phyloP scores from a whole-genome alignment of 2,329 filamentous ascomycete genomes.

The Colletotrichum navitas region DNA sequence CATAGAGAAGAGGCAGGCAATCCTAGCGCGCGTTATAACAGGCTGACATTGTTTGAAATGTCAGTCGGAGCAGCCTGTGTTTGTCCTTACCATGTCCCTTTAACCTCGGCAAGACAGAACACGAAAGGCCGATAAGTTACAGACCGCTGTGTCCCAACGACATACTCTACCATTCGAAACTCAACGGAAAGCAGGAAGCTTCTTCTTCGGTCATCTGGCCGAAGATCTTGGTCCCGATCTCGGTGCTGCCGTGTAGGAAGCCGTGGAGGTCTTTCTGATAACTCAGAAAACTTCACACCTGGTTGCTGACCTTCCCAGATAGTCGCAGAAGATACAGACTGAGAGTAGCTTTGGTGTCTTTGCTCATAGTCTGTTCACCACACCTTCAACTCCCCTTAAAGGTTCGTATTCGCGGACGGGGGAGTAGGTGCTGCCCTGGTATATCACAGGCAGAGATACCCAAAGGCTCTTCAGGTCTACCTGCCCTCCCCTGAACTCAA shows the following conservation, averaged over 20 bases:
- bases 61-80: too few relatives aligned
- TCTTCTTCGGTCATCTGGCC: neutral
- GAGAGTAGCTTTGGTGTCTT: neutral
- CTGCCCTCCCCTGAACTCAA: neutral
- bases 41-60: too few relatives aligned
- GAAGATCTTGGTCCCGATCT: neutral
- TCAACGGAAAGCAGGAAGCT: neutral
- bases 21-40: too few relatives aligned
- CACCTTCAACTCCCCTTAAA: neutral
- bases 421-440: neutral
- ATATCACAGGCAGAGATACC: neutral
- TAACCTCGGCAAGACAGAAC: too few relatives aligned
- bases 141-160: too few relatives aligned
- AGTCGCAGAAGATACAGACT: neutral
- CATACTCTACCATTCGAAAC: too few relatives aligned
- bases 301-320: neutral
- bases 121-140: too few relatives aligned
- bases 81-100: too few relatives aligned
- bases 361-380: neutral
- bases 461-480: neutral
- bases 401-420: neutral
- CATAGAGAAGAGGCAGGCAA: too few relatives aligned
- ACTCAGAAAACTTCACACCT: neutral
- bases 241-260: neutral
- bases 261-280: neutral